Conservation (phyloP, 2,329 filamentous ascomycete species). For the Xylariales sp. region DNA sequence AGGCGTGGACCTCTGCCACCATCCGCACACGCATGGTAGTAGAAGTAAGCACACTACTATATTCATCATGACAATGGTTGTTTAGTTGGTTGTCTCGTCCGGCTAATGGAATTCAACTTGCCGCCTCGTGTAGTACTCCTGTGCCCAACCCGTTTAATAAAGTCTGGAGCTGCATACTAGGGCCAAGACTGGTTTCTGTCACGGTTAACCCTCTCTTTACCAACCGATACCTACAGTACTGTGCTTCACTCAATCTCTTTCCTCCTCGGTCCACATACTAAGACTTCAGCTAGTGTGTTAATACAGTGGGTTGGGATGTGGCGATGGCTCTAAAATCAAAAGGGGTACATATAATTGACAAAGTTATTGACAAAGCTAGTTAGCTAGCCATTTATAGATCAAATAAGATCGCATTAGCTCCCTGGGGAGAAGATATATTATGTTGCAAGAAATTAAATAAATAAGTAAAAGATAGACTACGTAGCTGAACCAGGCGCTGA, state of each 20-base stretch:
- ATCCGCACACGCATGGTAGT: background rate
- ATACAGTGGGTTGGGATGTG: background rate
- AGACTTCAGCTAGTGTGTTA: background rate
- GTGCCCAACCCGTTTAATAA: background rate
- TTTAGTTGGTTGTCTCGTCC: background rate
- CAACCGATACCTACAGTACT: background rate
- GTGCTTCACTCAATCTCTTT: background rate
- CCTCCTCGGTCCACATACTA: background rate
- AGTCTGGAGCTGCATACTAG: background rate
- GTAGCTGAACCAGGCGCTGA: background rate
- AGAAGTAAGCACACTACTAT: background rate
- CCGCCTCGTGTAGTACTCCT: background rate
- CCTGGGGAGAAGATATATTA: background rate
- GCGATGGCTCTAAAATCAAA: constrained; percentile 6
- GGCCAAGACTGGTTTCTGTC: background rate
- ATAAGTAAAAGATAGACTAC: background rate
- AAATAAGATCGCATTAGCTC: background rate
- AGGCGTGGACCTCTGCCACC: constrained; percentile 4
- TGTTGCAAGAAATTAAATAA: too few species aligned
- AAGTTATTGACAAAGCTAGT: background rate
- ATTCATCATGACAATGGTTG: background rate
- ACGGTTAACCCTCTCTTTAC: background rate
- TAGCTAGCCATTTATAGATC: background rate
- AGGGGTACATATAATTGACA: background rate
- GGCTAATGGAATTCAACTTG: background rate